A percentile compares a stretch with the other conserved stretches of the same genome.
Conservation (phyloP, 805 yeast genomes). For the Candida ortonii region DNA sequence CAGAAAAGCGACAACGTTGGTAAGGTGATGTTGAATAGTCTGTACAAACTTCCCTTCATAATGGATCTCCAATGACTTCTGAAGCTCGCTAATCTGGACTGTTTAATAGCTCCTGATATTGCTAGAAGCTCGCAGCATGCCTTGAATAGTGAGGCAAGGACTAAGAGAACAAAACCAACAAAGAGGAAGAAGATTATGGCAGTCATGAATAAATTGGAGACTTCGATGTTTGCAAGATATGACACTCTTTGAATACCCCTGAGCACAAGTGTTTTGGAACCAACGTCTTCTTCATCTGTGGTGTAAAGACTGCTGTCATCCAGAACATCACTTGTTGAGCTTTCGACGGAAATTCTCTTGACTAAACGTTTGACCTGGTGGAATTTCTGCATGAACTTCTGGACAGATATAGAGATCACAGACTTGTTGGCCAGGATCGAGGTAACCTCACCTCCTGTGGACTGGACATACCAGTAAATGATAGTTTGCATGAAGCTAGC, state of each 20-base stretch:
- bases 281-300: slow-evolving; percentile 63
- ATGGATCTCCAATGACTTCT: slow-evolving; percentile 81
- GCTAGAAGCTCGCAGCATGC: slow-evolving; percentile 63
- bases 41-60: slow-evolving; percentile 83
- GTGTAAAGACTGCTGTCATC: slow-evolving; percentile 56
- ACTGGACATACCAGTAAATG: slow-evolving; percentile 90
- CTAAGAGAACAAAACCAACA: slow-evolving; percentile 61
- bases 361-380: too few species aligned
- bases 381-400: slow-evolving; percentile 38
- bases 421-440: slow-evolving; percentile 64
- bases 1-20: slow-evolving; percentile 82
- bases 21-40: slow-evolving; percentile 79
- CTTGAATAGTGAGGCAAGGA: slow-evolving; percentile 59
- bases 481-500: slow-evolving; percentile 75
- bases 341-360: slow-evolving; percentile 40
- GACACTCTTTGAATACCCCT: slow-evolving; percentile 94
- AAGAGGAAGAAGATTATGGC: slow-evolving; percentile 81
- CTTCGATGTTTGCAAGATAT: slow-evolving; percentile 77
- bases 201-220: slow-evolving; percentile 82
- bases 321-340: slow-evolving; percentile 46
- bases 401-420: slow-evolving; percentile 80
- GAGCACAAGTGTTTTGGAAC: slow-evolving; percentile 71
- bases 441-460: slow-evolving; percentile 89
- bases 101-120: slow-evolving; percentile 55
- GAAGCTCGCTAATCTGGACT: slow-evolving; percentile 68